Conservation (phyloP, 2,329 filamentous ascomycete genomes). For the Fusarium sarcochroum region DNA sequence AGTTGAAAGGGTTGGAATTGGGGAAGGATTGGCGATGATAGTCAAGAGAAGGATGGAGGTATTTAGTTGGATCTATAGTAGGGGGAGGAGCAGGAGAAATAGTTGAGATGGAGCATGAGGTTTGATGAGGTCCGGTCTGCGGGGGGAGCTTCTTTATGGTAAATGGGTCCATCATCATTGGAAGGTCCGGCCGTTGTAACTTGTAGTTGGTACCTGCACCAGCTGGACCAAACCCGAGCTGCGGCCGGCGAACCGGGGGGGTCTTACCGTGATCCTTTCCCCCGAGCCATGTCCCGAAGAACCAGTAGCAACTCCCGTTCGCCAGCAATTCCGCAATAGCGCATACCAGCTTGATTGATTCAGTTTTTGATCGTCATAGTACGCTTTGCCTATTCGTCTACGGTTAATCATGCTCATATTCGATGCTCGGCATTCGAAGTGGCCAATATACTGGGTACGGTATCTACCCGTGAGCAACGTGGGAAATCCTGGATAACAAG, state of each 20-base stretch:
- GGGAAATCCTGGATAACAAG: constrained; percentile 5
- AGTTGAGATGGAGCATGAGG: constrained; percentile 34
- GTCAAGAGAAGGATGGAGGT: constrained; percentile 16
- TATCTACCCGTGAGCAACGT: constrained; percentile 17
- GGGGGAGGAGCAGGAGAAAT: constrained; percentile 31
- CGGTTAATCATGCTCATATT: constrained; percentile 16
- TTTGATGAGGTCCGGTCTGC: constrained; percentile 45
- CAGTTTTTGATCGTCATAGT: constrained; percentile 30
- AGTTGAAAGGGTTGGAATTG: constrained; percentile 9
- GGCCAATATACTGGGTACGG: constrained; percentile 24
- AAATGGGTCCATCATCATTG: constrained; percentile 45
- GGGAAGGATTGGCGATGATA: constrained; percentile 2
- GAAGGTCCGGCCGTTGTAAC: constrained; percentile 36
- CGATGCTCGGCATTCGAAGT: constrained; percentile 29
- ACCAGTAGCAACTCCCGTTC: constrained; percentile 31
- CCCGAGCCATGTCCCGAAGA: constrained; percentile 49
- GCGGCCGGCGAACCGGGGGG: constrained; percentile 50
- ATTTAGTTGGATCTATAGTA: constrained; percentile 16
- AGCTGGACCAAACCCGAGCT: constrained; percentile 39
- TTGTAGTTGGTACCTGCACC: constrained; percentile 47
- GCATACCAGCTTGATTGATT: constrained; percentile 1
- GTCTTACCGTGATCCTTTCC: constrained; percentile 49
- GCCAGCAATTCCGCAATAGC: constrained; percentile 13
- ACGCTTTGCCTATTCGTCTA: constrained; percentile 10
- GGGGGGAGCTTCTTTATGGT: constrained; percentile 49